A percentile compares a stretch with the other conserved stretches of the same genome.
Evolutionary conservation across 2,329 filamentous ascomycete genomes (phyloP).

Genomic region (Aspergillus hortae): DNA sequence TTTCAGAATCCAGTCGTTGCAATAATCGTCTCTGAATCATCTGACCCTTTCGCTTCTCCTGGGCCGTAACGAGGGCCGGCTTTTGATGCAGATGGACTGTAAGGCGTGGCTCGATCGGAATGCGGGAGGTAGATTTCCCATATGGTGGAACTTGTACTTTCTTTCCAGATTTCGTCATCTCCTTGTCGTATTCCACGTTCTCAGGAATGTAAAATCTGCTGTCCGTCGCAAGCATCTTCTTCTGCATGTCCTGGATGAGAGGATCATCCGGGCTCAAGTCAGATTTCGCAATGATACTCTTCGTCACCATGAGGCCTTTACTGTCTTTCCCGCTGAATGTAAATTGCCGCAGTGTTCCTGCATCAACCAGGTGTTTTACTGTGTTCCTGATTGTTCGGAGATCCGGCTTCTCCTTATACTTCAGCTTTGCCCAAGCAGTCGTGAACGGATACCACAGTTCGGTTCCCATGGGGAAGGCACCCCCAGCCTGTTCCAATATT

Average conservation of each 20-base stretch:
- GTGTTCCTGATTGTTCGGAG: slow-evolving; percentile 50
- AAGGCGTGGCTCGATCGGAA: slow-evolving; percentile 32
- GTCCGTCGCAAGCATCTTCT: slow-evolving; percentile 47
- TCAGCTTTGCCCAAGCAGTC: slow-evolving; percentile 49
- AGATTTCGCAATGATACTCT: slow-evolving; percentile 48
- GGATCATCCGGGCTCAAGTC: slow-evolving; percentile 44
- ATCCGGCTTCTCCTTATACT: slow-evolving; percentile 47
- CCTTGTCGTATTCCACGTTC: slow-evolving; percentile 37
- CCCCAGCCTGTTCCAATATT: slow-evolving; percentile 52
- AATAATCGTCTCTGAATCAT: slow-evolving; percentile 24
- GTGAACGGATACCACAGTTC: slow-evolving; percentile 56
- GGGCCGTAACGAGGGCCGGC: slow-evolving; percentile 27
- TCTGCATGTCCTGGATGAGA: slow-evolving; percentile 47
- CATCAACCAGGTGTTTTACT: slow-evolving; percentile 49
- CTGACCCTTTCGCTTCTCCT: slow-evolving; percentile 25
- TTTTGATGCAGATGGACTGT: slow-evolving; percentile 36
- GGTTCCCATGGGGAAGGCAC: slow-evolving; percentile 53
- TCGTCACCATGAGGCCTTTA: slow-evolving; percentile 48
- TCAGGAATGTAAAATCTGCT: slow-evolving; percentile 45
- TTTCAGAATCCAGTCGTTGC: slow-evolving; percentile 16
- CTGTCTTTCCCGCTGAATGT: slow-evolving; percentile 49
- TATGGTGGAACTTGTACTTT: background rate
- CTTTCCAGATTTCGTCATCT: slow-evolving; percentile 24
- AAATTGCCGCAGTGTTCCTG: slow-evolving; percentile 51
- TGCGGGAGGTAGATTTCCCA: slow-evolving; percentile 9